Evolutionary conservation across 306 rosid genomes (phyloP).

Genomic region (Potentilla sterilis): DNA sequence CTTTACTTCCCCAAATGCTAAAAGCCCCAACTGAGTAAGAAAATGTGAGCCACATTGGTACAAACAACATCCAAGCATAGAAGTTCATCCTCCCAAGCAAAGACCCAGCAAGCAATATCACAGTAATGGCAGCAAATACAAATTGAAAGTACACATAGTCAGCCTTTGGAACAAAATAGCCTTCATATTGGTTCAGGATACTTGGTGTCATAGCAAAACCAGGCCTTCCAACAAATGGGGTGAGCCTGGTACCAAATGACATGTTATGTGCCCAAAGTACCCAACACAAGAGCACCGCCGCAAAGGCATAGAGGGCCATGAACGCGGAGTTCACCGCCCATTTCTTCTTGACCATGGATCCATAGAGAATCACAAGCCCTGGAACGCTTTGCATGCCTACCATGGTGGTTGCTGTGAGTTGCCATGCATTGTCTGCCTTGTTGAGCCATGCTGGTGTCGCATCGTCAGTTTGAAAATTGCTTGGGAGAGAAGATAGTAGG

Average conservation of each 20-base stretch:
- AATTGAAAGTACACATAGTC: constrained; percentile 59
- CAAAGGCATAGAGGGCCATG: constrained; percentile 65
- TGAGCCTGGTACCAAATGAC: constrained; percentile 42
- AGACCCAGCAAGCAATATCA: constrained; percentile 69
- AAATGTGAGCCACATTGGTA: constrained; percentile 67
- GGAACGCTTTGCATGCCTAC: constrained; percentile 68
- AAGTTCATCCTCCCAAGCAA: constrained; percentile 76
- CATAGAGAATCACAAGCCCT: constrained; percentile 58
- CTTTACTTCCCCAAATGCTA: constrained; percentile 54
- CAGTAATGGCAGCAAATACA: constrained; percentile 80
- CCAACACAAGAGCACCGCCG: constrained; percentile 63
- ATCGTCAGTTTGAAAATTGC: neutral
- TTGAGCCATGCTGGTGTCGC: constrained; percentile 49
- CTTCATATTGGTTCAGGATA: constrained; percentile 19
- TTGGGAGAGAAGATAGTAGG: neutral
- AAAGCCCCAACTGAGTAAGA: constrained; percentile 67
- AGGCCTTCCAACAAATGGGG: constrained; percentile 43
- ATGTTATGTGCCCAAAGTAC: constrained; percentile 65
- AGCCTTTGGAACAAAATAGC: constrained; percentile 48
- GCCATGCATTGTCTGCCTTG: constrained; percentile 79
- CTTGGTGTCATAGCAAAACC: constrained; percentile 28
- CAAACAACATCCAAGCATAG: constrained; percentile 75
- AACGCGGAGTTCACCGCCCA: constrained; percentile 74
- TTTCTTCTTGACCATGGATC: constrained; percentile 68
- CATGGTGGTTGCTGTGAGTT: constrained; percentile 55